Evolutionary conservation across 176 grass and related monocot genomes (phyloP), one percentile per base, ranked within the genome.

Genomic region (Musa itinerans): DNA sequence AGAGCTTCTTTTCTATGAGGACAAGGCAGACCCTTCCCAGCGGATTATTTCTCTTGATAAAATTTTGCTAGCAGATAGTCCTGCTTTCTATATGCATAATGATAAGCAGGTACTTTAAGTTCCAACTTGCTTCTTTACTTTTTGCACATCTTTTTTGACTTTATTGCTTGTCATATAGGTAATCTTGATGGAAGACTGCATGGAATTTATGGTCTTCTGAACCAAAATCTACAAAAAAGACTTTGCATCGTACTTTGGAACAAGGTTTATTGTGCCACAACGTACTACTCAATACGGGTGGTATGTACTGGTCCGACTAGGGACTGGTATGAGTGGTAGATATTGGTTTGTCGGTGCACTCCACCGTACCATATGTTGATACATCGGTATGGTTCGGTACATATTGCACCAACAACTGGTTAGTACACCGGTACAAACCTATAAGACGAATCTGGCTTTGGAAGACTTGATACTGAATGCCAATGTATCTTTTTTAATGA

Each of bases 1-100:
- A 73, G 86, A 99, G 56, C 83, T 99, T 73, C 72, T 89, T 66
- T 94, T 74, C 78, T 94, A 99, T 6, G 88, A 99, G 79, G 95
- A 99, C 76, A 90, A 80, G 81, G 75, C 72, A 65, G 90, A 99
- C 76, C 61, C 16, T 52, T 80, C 86, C 15, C 81, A 83, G 53
- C 54, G 26, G 34, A 61, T 76, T 58, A 67, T 93, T 83, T 83
- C 83, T 75, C 84, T 98, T 59, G 94, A 98, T 78, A 98, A 98
- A 76, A 78, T 84, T 52, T 87, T 98, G 71, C 69, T 98, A 74
- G 69, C 64, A 24, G 85, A 69, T 83, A 98, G 89, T 91, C 54
- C 88, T 89, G 80, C 82, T 78, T 79, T 98, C 56, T 72, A 80
- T 64, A 76, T 98, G 84, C 86, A 81, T 72, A 98, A 82, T 86